Conservation (phyloP, 1,139 yeast species). For the Geotrichum aggregatum region DNA sequence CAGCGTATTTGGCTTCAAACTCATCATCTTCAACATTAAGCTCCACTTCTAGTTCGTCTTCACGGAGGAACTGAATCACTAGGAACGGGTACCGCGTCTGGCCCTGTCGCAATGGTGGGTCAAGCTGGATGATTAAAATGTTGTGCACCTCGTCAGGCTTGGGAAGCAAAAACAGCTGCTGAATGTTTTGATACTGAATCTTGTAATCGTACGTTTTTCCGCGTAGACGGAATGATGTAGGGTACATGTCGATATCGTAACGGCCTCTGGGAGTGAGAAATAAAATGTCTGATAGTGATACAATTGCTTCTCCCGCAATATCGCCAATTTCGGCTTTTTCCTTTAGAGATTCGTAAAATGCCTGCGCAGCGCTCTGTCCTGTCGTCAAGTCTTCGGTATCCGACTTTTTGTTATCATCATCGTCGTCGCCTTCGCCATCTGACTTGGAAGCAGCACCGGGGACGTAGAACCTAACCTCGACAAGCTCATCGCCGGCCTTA, state of each 20-base stretch:
- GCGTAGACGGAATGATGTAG: conserved; percentile 79
- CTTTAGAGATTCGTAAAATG: conserved; percentile 83
- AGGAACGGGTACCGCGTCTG: conserved; percentile 94
- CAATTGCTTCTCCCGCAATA: conserved; percentile 95
- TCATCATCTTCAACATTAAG: conserved; percentile 81
- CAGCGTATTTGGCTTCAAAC: conserved; percentile 70
- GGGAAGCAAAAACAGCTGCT: conserved; percentile 85
- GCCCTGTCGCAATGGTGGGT: conserved; percentile 92
- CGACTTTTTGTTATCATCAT: conserved; percentile 39
- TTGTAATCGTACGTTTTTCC: conserved; percentile 98
- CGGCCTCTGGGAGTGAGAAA: conserved; percentile 96
- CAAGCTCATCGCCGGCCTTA: conserved; percentile 88
- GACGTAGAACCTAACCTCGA: conserved; percentile 86
- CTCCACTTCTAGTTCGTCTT: conserved; percentile 89
- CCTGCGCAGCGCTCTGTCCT: conserved; percentile 72
- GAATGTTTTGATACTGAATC: conserved; percentile 84
- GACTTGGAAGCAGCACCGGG: conserved; percentile 68
- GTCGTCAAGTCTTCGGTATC: conserved; percentile 44
- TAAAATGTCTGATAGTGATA: conserved; percentile 82
- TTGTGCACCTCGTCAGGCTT: conserved; percentile 93
- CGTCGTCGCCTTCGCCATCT: conserved; percentile 33
- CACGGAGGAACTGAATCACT: conserved; percentile 81
- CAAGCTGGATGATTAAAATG: conserved; percentile 80
- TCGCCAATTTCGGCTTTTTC: conserved; percentile 96
- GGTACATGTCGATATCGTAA: conserved; percentile 92